A percentile compares a stretch with the other conserved stretches of the same genome.
phyloP scores from a whole-genome alignment of 2,329 filamentous ascomycete genomes.

The Torrubiellomyces zombiae region DNA sequence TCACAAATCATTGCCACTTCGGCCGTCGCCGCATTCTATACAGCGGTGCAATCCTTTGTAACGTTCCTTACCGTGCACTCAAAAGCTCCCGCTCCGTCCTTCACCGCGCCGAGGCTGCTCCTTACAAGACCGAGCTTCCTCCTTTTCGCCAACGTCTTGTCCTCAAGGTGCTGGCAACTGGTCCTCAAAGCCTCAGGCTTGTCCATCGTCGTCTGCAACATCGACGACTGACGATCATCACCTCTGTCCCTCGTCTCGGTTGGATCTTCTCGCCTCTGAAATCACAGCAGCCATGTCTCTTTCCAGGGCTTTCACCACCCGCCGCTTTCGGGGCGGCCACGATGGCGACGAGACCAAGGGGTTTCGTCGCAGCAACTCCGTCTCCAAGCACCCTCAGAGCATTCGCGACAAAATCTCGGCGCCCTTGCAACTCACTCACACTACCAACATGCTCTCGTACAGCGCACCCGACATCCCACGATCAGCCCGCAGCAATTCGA shows the following conservation, averaged over 20 bases:
- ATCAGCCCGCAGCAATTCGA: conserved; percentile 31
- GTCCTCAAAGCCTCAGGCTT: no score
- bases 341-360: conserved; percentile 24
- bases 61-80: conserved; percentile 5
- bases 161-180: no score
- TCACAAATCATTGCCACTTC: no score
- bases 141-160: no score
- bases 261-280: no score
- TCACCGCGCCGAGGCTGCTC: no score
- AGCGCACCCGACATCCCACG: conserved; percentile 69
- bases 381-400: conserved; percentile 25
- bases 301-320: conserved; percentile 55
- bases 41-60: conserved; percentile 4
- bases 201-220: no score
- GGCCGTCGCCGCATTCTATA: no score
- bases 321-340: conserved; percentile 38
- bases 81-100: no score
- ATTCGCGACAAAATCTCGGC: conserved; percentile 65
- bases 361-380: conserved; percentile 33
- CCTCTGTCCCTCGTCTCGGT: no score
- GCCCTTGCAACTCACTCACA: conserved; percentile 75
- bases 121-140: neutral
- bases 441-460: conserved; percentile 92
- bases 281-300: conserved; percentile 33
- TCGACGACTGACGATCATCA: no score